phyloP scores from a whole-genome alignment of 2,329 filamentous ascomycete genomes.

The Chrysoporthe austroafricana region DNA sequence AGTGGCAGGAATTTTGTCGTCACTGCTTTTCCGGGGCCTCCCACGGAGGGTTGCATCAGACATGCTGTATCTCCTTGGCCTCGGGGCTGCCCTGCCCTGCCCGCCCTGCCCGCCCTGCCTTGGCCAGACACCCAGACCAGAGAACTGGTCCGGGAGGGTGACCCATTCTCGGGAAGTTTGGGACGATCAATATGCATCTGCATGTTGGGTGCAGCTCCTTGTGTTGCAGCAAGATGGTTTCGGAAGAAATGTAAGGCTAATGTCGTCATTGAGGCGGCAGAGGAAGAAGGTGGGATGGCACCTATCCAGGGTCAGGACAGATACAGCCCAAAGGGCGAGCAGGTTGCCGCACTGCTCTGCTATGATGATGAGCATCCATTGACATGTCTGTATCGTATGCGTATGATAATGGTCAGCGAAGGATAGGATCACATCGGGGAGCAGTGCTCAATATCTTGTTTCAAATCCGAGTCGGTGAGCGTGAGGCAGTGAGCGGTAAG shows the following conservation, averaged over 20 bases:
- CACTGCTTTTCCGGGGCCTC: not conserved
- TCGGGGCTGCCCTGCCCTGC: not conserved
- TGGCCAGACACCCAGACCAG: too few species aligned
- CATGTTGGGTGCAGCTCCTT: not conserved
- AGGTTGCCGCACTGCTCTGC: not conserved
- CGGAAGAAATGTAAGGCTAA: conserved; percentile 11
- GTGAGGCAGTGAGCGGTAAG: not conserved
- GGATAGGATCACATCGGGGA: not conserved
- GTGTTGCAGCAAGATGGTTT: conserved; percentile 7
- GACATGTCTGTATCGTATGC: not conserved
- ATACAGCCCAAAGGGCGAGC: not conserved
- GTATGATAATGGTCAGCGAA: too few species aligned
- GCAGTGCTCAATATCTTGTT: not conserved
- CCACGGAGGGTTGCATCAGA: not conserved
- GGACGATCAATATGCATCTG: not conserved
- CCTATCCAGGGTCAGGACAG: not conserved
- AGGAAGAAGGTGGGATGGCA: conserved; percentile 5
- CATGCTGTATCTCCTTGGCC: not conserved
- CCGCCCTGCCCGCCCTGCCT: too few species aligned
- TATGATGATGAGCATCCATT: not conserved
- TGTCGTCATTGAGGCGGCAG: not conserved
- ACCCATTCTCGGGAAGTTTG: not conserved
- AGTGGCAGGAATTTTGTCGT: not conserved
- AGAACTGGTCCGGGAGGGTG: not conserved
- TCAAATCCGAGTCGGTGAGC: not conserved